A percentile compares a stretch with the other conserved stretches of the same genome.
Conservation (phyloP, 164 flowering plant species). For the Litsea cubeba region DNA sequence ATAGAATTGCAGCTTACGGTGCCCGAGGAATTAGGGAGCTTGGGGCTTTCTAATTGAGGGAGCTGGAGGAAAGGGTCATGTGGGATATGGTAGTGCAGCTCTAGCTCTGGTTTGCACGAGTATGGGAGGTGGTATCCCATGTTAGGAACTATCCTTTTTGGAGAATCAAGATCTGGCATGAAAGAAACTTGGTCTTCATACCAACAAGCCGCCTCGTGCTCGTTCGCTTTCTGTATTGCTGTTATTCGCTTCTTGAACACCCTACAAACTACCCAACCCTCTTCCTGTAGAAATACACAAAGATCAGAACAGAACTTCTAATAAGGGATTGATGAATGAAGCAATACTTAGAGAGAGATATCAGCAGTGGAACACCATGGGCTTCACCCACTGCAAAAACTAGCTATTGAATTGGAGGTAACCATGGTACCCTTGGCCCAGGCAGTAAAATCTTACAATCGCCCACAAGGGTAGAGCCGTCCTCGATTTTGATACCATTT, state of each 20-base stretch:
- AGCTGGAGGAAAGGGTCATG: constrained; percentile 62
- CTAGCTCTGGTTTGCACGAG: constrained; percentile 73
- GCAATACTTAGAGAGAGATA: not conserved
- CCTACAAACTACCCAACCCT: constrained; percentile 96
- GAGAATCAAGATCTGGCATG: constrained; percentile 70
- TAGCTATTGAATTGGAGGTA: too few relatives aligned
- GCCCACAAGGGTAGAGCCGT: too few relatives aligned
- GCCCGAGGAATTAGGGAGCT: constrained; percentile 30
- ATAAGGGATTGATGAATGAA: not conserved
- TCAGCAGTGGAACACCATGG: too few relatives aligned
- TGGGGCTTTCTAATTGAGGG: constrained; percentile 83
- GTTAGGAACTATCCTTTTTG: constrained; percentile 33
- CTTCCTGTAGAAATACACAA: constrained; percentile 45
- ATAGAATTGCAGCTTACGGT: constrained; percentile 34
- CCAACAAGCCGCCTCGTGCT: constrained; percentile 73
- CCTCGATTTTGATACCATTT: too few relatives aligned
- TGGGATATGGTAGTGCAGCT: constrained; percentile 45
- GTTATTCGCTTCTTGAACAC: constrained; percentile 85
- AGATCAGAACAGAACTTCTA: not conserved
- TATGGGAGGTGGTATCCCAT: constrained; percentile 27
- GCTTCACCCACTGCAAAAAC: too few relatives aligned
- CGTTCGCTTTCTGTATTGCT: constrained; percentile 43
- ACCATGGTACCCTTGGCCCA: too few relatives aligned
- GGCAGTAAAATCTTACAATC: too few relatives aligned
- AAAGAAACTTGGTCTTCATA: constrained; percentile 84